These are phyloP conservation scores for Phoma herbarum DNA, from an alignment of 2,329 filamentous ascomycete genomes.

Conservation along the genomic window DNA sequence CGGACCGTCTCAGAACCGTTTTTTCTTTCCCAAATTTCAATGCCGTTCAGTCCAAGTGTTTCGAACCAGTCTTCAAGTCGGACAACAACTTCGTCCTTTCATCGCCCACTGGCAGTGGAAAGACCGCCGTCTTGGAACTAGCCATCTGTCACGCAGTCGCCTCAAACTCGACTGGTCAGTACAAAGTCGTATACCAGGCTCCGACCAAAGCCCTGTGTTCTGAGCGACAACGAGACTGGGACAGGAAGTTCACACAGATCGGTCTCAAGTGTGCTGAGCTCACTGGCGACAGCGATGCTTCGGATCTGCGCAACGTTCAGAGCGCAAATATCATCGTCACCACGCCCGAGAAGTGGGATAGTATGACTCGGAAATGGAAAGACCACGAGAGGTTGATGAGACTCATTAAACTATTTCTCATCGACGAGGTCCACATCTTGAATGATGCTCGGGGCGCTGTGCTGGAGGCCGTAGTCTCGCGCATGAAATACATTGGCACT, in stretches of 20 bases:
- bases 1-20: slow-evolving; percentile 73
- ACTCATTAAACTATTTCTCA: slow-evolving; percentile 80
- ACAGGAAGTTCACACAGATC: slow-evolving; percentile 73
- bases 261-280: slow-evolving; percentile 77
- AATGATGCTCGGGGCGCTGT: slow-evolving; percentile 82
- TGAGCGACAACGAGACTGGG: slow-evolving; percentile 80
- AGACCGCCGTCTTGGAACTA: slow-evolving; percentile 82
- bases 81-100: slow-evolving; percentile 81
- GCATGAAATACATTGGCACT: slow-evolving; percentile 82
- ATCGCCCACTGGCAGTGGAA: slow-evolving; percentile 85
- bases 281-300: slow-evolving; percentile 79
- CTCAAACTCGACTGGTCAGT: slow-evolving; percentile 64
- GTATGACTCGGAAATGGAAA: slow-evolving; percentile 85
- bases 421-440: slow-evolving; percentile 88
- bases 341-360: slow-evolving; percentile 92
- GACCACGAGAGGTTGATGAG: slow-evolving; percentile 79
- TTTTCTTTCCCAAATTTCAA: slow-evolving; percentile 83
- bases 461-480: slow-evolving; percentile 82
- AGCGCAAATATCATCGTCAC: slow-evolving; percentile 84
- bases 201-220: slow-evolving; percentile 85
- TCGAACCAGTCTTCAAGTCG: slow-evolving; percentile 69
- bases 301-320: slow-evolving; percentile 73
- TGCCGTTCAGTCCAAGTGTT: slow-evolving; percentile 83
- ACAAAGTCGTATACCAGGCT: slow-evolving; percentile 86
- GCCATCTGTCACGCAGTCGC: slow-evolving; percentile 78